Evolutionary conservation across 1,139 yeast species (phyloP), one percentile per base, ranked within the genome.

Genomic region (Debaryomycetaceae sp.): DNA sequence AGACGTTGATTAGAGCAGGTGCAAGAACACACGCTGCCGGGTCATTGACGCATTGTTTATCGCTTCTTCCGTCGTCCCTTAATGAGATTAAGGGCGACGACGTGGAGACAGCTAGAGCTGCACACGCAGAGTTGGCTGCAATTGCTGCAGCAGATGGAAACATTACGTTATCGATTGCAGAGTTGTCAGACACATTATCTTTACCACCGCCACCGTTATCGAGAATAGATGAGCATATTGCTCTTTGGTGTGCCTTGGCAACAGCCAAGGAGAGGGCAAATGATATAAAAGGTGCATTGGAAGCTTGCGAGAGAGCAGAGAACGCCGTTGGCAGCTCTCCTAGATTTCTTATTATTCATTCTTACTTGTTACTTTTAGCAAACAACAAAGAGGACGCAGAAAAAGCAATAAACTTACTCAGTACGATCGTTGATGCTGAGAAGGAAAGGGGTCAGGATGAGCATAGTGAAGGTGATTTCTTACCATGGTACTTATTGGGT

Each of bases 401-500:
- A 45, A 46, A 48, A 13, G 78, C 80, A 0, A 68, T 76, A 31
- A 49, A 52, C 3, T 52, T 76, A 22, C 56, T 78, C 30, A 60
- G 65, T 34, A 65, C 65, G 40, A 69, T 72, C 36, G 60, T 71
- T 9, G 64, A 59, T 43, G 52, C 66, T 46, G 68, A 65, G 41
- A 45, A 55, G 45, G 60, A 62, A 37, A 52, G 50, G 42, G 58
- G 55, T 8, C 50, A 52, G 34, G 54, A 49, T n/a, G 45, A 47
- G n/a, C 35, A 50, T 5, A 49, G 47, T 5, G 69, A 66, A 6
- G 70, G 73, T 8, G 82, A 78, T 50, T 81, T 80, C 50, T 63
- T 81, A 42, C 84, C 85, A 0, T 76, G 80, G 77, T 78, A 76
- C 48, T 63, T 81, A n/a, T 57, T 81, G 37, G 83, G 85, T 2